A percentile compares a stretch with the other conserved stretches of the same genome.
phyloP scores from a whole-genome alignment of 106 monocot species.

The Dactylorhiza incarnata region DNA sequence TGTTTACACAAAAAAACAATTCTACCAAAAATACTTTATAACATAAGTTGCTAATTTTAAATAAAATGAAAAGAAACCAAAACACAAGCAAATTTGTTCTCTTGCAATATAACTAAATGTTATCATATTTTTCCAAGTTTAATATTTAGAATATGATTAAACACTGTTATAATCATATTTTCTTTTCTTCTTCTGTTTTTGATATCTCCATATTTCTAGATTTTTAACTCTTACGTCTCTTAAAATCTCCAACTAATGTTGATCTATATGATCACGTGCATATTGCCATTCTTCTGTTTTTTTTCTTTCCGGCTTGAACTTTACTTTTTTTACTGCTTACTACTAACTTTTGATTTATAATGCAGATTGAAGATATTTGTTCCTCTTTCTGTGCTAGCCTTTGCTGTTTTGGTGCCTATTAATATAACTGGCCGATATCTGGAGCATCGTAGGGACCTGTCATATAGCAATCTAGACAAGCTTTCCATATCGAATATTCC shows the following conservation, averaged over 20 bases:
- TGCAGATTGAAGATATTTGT: conserved; percentile 87
- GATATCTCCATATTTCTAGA: background rate
- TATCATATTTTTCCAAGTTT: background rate
- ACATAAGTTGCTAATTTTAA: too few relatives aligned
- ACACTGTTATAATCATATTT: background rate
- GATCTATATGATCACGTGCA: background rate
- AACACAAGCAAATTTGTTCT: too few relatives aligned
- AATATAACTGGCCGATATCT: conserved; percentile 64
- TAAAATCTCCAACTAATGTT: background rate
- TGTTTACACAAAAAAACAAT: too few relatives aligned
- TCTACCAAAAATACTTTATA: too few relatives aligned
- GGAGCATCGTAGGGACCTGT: conserved; percentile 26
- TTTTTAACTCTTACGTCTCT: background rate
- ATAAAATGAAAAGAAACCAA: too few relatives aligned
- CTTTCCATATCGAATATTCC: conserved; percentile 87
- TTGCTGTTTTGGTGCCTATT: conserved; percentile 58
- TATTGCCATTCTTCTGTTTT: background rate
- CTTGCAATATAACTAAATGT: background rate
- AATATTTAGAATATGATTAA: background rate
- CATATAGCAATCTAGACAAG: conserved; percentile 75
- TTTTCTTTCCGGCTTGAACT: background rate
- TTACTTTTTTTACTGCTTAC: background rate
- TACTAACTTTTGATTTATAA: background rate
- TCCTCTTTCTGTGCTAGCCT: conserved; percentile 54
- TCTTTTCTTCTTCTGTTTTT: background rate